Conservation (phyloP, 2,329 filamentous ascomycete species). For the Capronia americana region DNA sequence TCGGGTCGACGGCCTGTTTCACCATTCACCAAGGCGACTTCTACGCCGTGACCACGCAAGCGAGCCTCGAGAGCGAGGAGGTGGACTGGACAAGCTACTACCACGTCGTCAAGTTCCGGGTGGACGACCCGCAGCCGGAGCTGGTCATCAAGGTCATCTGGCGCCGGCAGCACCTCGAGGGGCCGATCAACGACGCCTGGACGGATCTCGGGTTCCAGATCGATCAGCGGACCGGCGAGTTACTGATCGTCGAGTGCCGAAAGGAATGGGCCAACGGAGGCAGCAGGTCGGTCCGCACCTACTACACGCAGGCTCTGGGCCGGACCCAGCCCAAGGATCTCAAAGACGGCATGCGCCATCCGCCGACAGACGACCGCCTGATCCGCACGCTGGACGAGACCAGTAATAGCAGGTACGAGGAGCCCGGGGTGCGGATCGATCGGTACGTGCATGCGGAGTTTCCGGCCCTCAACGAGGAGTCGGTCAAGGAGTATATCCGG, state of each 20-base stretch:
- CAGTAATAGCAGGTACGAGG: constrained; percentile 43
- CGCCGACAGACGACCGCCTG: constrained; percentile 27
- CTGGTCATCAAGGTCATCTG: constrained; percentile 24
- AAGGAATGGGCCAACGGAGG: constrained; percentile 68
- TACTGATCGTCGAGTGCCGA: constrained; percentile 70
- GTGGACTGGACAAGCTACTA: constrained; percentile 74
- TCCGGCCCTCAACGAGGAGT: constrained; percentile 35
- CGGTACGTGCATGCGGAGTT: constrained; percentile 52
- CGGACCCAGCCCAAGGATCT: constrained; percentile 41
- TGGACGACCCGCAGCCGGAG: constrained; percentile 53
- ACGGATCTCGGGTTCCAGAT: constrained; percentile 67
- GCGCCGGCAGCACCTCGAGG: constrained; percentile 35
- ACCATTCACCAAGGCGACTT: constrained; percentile 70
- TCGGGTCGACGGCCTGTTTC: constrained; percentile 73
- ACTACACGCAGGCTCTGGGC: constrained; percentile 61
- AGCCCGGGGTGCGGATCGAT: constrained; percentile 47
- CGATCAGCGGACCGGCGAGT: constrained; percentile 64
- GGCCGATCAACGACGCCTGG: constrained; percentile 72
- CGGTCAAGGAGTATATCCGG: constrained; percentile 50
- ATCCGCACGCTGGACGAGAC: constrained; percentile 35
- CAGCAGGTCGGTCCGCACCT: constrained; percentile 67
- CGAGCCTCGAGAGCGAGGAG: constrained; percentile 66
- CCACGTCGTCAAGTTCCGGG: constrained; percentile 67
- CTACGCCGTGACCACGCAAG: constrained; percentile 73
- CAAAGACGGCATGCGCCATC: constrained; percentile 22